Conservation (phyloP, 257 asterid genomes). For the Nicotiana benthamiana region DNA sequence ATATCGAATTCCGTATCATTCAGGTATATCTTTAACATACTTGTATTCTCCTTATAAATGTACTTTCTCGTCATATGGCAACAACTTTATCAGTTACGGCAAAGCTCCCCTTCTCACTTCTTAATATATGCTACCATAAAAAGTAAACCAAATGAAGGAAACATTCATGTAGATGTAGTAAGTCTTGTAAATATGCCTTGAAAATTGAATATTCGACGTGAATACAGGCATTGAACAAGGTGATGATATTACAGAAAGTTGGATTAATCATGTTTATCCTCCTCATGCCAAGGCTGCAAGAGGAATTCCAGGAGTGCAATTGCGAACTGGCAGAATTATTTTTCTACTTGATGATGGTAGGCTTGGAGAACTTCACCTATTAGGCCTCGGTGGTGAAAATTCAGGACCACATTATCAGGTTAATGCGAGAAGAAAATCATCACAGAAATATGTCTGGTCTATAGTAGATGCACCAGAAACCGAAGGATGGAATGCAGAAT, state of each 20-base stretch:
- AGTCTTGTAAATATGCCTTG: background rate
- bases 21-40: slow-evolving; percentile 25
- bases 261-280: slow-evolving; percentile 75
- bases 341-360: slow-evolving; percentile 79
- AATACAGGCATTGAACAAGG: slow-evolving; percentile 34
- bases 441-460: slow-evolving; percentile 66
- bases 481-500: slow-evolving; percentile 92
- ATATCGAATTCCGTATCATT: slow-evolving; percentile 36
- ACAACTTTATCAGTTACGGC: too few species aligned
- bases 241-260: slow-evolving; percentile 33
- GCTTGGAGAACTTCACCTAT: slow-evolving; percentile 68
- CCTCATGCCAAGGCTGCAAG: slow-evolving; percentile 57
- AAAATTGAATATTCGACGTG: slow-evolving; percentile 4
- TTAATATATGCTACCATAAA: background rate
- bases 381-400: slow-evolving; percentile 59
- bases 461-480: slow-evolving; percentile 73
- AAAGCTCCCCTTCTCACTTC: too few species aligned
- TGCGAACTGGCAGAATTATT: slow-evolving; percentile 57
- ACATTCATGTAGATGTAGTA: background rate
- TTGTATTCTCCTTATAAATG: background rate
- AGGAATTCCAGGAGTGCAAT: slow-evolving; percentile 49
- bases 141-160: background rate
- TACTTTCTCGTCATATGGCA: too few species aligned
- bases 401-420: slow-evolving; percentile 42
- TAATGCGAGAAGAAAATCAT: slow-evolving; percentile 39